These are phyloP conservation scores for Pleurotus ostreatus DNA, from an alignment of 768 basidiomycete species.

Conservation along the genomic window DNA sequence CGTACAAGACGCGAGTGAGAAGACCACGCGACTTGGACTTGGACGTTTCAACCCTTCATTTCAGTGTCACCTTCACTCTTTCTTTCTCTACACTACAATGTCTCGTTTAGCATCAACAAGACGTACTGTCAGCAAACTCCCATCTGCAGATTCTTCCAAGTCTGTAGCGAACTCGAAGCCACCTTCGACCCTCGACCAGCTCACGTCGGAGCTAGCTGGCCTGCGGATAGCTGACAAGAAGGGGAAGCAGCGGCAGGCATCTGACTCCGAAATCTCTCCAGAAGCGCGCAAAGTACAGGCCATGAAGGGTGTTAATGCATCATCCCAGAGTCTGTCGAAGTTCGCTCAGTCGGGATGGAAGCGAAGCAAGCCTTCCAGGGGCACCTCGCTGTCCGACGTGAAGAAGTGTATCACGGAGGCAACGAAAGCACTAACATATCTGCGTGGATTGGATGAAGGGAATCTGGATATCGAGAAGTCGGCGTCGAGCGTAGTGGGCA, in stretches of 20 bases:
- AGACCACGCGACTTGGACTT: no score
- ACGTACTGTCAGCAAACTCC: no score
- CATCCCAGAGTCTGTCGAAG: conserved; percentile 52
- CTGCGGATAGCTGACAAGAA: conserved; percentile 7
- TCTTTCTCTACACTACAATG: no score
- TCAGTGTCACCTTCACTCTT: no score
- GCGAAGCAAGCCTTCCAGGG: conserved; percentile 21
- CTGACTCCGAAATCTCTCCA: conserved; percentile 9
- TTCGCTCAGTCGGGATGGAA: conserved; percentile 62
- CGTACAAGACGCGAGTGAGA: no score
- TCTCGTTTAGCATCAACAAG: no score
- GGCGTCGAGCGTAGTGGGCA: conserved; percentile 62
- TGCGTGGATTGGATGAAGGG: conserved; percentile 42
- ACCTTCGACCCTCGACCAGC: not conserved
- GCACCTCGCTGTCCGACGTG: conserved; percentile 21
- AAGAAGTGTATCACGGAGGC: conserved; percentile 35
- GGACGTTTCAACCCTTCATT: no score
- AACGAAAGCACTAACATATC: conserved; percentile 35
- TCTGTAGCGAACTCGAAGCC: not conserved
- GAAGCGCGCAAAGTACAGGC: conserved; percentile 38
- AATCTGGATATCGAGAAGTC: conserved; percentile 72
- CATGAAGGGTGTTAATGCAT: conserved; percentile 64
- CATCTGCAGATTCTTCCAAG: no score
- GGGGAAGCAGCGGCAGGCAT: conserved; percentile 1
- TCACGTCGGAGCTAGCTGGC: conserved; percentile 1